Conservation (phyloP, 208 protist genomes). For the Acanthamoeba comandoni region DNA sequence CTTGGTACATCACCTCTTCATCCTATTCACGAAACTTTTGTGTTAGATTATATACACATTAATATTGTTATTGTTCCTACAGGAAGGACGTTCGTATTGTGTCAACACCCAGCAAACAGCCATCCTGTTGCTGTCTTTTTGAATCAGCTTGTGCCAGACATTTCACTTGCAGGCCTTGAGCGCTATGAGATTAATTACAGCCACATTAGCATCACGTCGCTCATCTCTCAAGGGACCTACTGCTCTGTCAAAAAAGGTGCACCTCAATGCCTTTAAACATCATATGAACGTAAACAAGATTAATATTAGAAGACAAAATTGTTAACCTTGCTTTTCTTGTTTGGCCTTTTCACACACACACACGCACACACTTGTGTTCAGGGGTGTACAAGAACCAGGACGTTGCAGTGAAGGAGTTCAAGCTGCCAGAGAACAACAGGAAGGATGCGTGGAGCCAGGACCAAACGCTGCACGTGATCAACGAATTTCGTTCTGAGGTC, state of each 20-base stretch:
- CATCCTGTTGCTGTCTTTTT: constrained; percentile 20
- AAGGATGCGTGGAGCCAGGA: not conserved
- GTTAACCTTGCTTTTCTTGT: too few relatives aligned
- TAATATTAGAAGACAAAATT: too few relatives aligned
- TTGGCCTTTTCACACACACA: not conserved
- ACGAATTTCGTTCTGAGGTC: constrained; percentile 38
- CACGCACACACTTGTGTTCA: not conserved
- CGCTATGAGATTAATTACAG: constrained; percentile 18
- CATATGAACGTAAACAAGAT: too few relatives aligned
- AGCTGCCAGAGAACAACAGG: constrained; percentile 1
- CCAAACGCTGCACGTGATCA: not conserved
- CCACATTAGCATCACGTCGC: not conserved
- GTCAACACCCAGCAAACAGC: not conserved
- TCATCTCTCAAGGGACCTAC: constrained; percentile 14
- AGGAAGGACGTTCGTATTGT: not conserved
- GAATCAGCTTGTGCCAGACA: constrained; percentile 61
- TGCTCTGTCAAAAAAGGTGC: constrained; percentile 20
- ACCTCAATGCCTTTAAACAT: too few relatives aligned
- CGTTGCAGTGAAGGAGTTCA: constrained; percentile 65
- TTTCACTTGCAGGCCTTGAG: constrained; percentile 26
- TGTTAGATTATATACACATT: not conserved
- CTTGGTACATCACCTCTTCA: not conserved
- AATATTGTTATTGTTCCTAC: not conserved
- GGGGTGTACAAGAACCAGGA: constrained; percentile 20
- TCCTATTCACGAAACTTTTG: not conserved